Percentiles rank a stretch among this genome's conserved stretches.
phyloP scores from a whole-genome alignment of 2,329 filamentous ascomycete species.

The Botrytis byssoidea region DNA sequence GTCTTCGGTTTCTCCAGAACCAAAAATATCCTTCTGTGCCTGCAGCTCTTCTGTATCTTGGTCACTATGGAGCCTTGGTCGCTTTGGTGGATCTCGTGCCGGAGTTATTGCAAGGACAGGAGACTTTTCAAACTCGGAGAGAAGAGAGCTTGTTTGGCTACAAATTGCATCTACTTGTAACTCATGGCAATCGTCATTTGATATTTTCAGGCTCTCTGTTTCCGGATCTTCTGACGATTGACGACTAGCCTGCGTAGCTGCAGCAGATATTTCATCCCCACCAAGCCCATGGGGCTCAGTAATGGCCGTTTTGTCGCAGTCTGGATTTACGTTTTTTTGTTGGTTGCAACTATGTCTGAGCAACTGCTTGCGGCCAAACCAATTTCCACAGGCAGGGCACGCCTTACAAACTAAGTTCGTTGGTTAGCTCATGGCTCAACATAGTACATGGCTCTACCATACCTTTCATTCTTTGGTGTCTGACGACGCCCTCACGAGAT shows the following conservation, averaged over 20 bases:
- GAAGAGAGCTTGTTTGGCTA: background rate
- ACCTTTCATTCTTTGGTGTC: background rate
- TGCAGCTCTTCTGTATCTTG: background rate
- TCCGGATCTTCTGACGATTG: background rate
- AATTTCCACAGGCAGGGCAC: background rate
- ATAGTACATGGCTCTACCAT: background rate
- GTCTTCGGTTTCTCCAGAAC: background rate
- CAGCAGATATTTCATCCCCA: background rate
- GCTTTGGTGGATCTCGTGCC: background rate
- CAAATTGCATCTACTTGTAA: background rate
- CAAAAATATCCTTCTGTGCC: background rate
- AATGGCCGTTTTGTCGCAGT: background rate
- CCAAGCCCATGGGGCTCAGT: background rate
- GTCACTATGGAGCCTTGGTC: background rate
- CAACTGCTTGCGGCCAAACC: background rate
- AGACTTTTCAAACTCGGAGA: background rate
- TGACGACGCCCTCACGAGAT: background rate
- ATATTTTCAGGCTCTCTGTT: background rate
- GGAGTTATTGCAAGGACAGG: background rate
- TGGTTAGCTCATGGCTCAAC: background rate
- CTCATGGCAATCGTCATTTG: background rate
- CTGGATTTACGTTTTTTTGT: background rate
- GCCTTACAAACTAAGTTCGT: background rate
- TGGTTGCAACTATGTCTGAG: background rate
- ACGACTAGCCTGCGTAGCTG: background rate